A percentile compares a stretch with the other conserved stretches of the same genome.
Conservation (phyloP, 495 filamentous ascomycete genomes). For the Rhizodiscina lignyota region DNA sequence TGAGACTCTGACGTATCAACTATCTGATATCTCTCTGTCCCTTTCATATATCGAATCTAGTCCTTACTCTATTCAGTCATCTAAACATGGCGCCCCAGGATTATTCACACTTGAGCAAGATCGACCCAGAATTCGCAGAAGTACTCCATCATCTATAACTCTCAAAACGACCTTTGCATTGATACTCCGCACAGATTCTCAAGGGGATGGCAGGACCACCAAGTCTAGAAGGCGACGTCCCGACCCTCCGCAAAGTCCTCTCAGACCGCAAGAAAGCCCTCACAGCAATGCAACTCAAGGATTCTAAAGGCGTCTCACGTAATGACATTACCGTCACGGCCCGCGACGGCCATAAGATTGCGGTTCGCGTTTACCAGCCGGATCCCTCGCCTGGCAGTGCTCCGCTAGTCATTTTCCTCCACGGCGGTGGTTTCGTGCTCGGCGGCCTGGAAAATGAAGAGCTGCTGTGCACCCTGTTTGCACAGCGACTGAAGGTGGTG, state of each 20-base stretch:
- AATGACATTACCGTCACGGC: neutral
- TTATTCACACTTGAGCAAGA: neutral
- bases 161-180: neutral
- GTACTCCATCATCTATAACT: neutral
- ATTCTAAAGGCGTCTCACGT: too few relatives aligned
- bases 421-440: conserved; percentile 11
- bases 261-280: neutral
- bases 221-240: neutral
- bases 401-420: neutral
- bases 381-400: neutral
- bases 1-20: too few relatives aligned
- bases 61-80: neutral
- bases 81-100: neutral
- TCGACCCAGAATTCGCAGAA: neutral
- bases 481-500: conserved; percentile 1
- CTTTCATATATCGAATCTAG: too few relatives aligned
- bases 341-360: neutral
- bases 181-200: neutral
- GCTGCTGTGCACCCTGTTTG: conserved; percentile 2
- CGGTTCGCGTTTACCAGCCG: neutral
- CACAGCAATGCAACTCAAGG: too few relatives aligned
- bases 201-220: neutral
- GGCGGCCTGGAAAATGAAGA: conserved; percentile 6
- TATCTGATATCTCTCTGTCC: too few relatives aligned
- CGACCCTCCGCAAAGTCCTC: neutral